These are phyloP conservation scores for Yamadazyma mexicana DNA, from an alignment of 1,139 yeast species.

Conservation along the genomic window DNA sequence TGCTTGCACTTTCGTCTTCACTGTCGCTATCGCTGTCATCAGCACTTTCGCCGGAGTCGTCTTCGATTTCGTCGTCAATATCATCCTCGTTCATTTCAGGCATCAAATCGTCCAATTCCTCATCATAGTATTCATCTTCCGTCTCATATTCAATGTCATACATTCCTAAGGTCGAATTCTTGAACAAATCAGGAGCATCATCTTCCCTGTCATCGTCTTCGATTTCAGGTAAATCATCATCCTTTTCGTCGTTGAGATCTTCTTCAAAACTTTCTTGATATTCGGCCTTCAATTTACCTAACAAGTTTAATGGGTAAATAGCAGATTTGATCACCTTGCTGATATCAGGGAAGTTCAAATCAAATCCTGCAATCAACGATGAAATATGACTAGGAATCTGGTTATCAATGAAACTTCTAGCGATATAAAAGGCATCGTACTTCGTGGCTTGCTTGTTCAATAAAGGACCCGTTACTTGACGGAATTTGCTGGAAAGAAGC, in stretches of 20 bases:
- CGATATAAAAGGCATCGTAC: conserved; percentile 59
- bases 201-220: conserved; percentile 74
- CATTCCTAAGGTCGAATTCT: conserved; percentile 91
- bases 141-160: conserved; percentile 81
- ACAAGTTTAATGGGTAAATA: conserved; percentile 58
- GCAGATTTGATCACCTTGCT: conserved; percentile 57
- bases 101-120: conserved; percentile 27
- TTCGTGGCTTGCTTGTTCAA: conserved; percentile 50
- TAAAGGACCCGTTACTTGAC: conserved; percentile 44
- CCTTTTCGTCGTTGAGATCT: conserved; percentile 39
- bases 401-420: conserved; percentile 65
- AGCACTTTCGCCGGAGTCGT: conserved; percentile 17
- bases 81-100: conserved; percentile 33
- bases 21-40: conserved; percentile 7
- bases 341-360: conserved; percentile 69
- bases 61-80: conserved; percentile 17
- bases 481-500: conserved; percentile 41
- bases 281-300: conserved; percentile 63
- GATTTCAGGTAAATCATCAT: conserved; percentile 22
- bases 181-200: conserved; percentile 79
- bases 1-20: conserved; percentile 11
- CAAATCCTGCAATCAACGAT: conserved; percentile 58
- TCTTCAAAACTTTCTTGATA: conserved; percentile 58
- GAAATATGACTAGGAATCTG: conserved; percentile 62
- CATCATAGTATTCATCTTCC: conserved; percentile 41